Conservation (phyloP, 1,139 yeast genomes). For the Lodderomyces metapsilosis region DNA sequence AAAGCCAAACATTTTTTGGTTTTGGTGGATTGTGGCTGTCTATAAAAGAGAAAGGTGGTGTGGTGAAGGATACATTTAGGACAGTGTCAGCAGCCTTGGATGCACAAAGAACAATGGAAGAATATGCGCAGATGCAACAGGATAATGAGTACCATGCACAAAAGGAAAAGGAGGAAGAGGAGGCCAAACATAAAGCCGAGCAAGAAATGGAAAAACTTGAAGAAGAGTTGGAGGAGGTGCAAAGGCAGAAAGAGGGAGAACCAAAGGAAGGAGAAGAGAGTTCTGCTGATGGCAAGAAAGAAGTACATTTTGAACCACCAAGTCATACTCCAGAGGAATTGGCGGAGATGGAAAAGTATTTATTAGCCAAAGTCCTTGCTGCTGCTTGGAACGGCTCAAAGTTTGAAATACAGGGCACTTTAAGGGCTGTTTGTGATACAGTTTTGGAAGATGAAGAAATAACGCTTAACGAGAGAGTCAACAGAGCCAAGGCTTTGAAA, state of each 20-base stretch:
- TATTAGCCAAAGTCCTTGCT: slow-evolving; percentile 87
- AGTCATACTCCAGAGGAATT: slow-evolving; percentile 77
- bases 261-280: slow-evolving; percentile 7
- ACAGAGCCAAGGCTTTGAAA: slow-evolving; percentile 77
- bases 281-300: slow-evolving; percentile 16
- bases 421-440: slow-evolving; percentile 80
- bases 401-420: slow-evolving; percentile 85
- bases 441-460: slow-evolving; percentile 67
- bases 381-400: slow-evolving; percentile 97
- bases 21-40: slow-evolving; percentile 83
- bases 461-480: slow-evolving; percentile 53
- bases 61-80: slow-evolving; percentile 80
- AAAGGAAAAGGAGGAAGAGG: slow-evolving; percentile 36
- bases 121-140: slow-evolving; percentile 68
- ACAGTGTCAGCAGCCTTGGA: slow-evolving; percentile 85
- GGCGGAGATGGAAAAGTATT: slow-evolving; percentile 80
- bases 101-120: slow-evolving; percentile 87
- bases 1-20: slow-evolving; percentile 71
- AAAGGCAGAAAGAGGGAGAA: slow-evolving; percentile 10
- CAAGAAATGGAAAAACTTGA: slow-evolving; percentile 20
- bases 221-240: slow-evolving; percentile 21
- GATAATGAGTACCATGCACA: slow-evolving; percentile 50
- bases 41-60: slow-evolving; percentile 83
- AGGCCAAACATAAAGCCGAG: slow-evolving; percentile 21
- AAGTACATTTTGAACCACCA: slow-evolving; percentile 27